A percentile compares a stretch with the other conserved stretches of the same genome.
phyloP scores from a whole-genome alignment of 257 asterid species.

The Solanum acaule region DNA sequence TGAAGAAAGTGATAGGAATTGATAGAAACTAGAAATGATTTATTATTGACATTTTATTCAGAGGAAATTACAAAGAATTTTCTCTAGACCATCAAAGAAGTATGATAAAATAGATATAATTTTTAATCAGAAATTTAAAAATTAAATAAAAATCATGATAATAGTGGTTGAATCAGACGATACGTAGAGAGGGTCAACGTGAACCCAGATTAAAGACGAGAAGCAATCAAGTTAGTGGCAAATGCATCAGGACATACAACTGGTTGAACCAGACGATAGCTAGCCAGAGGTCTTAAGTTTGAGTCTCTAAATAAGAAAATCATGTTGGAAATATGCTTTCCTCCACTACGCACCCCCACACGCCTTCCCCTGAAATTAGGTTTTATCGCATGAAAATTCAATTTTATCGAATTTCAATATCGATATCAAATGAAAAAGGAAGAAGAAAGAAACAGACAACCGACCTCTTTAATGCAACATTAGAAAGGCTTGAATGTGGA shows the following conservation, averaged over 20 bases:
- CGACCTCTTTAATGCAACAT: slow-evolving; percentile 28
- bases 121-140: not conserved
- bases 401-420: not conserved
- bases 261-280: not conserved
- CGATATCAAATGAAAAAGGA: not conserved
- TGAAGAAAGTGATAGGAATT: not conserved
- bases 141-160: not conserved
- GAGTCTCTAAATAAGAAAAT: not conserved
- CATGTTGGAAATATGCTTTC: not conserved
- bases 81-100: not conserved
- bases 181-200: not conserved
- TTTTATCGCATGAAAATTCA: rapidly evolving
- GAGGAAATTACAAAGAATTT: not conserved
- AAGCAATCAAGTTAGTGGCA: no score
- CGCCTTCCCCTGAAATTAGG: not conserved
- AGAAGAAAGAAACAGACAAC: slow-evolving; percentile 9
- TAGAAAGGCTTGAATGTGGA: not conserved
- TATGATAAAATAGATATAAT: not conserved
- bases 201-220: no score
- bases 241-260: no score
- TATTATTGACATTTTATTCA: not conserved
- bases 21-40: not conserved
- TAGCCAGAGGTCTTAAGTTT: no score
- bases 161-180: not conserved
- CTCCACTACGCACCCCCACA: not conserved